Base-by-base conservation (phyloP, 805 yeast species). In the Jamesozyma hellenica region DNA sequence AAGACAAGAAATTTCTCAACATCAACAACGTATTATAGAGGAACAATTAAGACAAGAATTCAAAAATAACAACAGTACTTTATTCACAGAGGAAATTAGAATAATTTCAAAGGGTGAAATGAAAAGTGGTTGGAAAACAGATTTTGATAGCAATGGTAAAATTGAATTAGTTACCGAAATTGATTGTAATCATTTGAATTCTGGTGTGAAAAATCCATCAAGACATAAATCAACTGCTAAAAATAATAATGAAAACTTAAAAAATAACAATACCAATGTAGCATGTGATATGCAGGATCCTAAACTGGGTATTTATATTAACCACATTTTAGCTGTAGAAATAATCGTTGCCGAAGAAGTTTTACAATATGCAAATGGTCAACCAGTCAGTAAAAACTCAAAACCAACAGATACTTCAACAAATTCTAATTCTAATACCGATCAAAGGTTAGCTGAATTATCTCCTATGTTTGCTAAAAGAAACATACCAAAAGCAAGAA, bases 41-140 rank as follows among this genome's bases (percentile, higher is more conserved):
- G 57, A 52, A 43, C 58, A 51, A 36, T 42, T 55, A n/a, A 55
- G 50, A 38, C 58, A 55, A 33, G 61, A 56, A 34, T 40, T 51
- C 16, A 51, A 53, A 43, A 56, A 58, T 28, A 67, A 63, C 14
- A 66, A 61, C n/a, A 55, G 61, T n/a, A 63, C 66, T 4, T 44
- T 82, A 12, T 81, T 72, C 49, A 59, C 77, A 11, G 94, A 87
- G 57, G 95, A 88, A 52, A 71, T 73, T 7, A 70, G 88, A 25
- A 74, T 83, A 4, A 65, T 92, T 8, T 73, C 80, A 11, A 72
- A 77, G 40, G 96, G 96, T 10, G 95, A 84, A 44, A 61, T 86
- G 54, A 84, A 82, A 55, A 69, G 74, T 25, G 99, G 99, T 3
- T 92, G 99, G 99, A 92, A 92, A 58, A 77, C 92, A 1, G 98